Percentiles rank a stretch among this genome's conserved stretches.
These are phyloP conservation scores for Pholiota conissans DNA, from an alignment of 768 basidiomycete species.

Conservation along the genomic window DNA sequence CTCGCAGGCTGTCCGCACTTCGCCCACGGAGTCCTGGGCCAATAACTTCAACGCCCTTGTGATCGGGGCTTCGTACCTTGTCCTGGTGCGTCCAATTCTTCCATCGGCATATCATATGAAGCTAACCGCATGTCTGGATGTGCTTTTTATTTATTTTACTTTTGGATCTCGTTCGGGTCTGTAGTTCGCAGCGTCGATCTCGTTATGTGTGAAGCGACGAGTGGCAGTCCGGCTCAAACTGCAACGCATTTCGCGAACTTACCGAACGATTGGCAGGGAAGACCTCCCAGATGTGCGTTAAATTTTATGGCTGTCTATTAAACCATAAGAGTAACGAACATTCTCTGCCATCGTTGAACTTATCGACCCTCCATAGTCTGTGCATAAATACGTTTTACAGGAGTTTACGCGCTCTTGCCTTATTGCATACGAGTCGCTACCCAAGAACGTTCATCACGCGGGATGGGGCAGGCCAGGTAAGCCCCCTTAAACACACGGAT, in stretches of 20 bases:
- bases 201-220: constrained; percentile 67
- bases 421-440: constrained; percentile 69
- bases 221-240: constrained; percentile 65
- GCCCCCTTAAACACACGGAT: neutral
- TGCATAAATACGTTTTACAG: constrained; percentile 66
- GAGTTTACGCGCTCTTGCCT: constrained; percentile 78
- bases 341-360: neutral
- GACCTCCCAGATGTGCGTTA: constrained; percentile 61
- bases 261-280: constrained; percentile 46
- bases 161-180: too few relatives aligned
- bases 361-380: constrained; percentile 42
- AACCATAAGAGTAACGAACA: neutral
- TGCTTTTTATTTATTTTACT: neutral
- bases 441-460: constrained; percentile 62
- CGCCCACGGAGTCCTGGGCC: constrained; percentile 51
- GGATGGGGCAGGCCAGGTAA: constrained; percentile 78
- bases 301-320: neutral
- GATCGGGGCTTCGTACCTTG: constrained; percentile 68
- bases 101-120: too few relatives aligned
- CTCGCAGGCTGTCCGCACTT: constrained; percentile 70
- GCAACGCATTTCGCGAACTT: constrained; percentile 65
- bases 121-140: too few relatives aligned
- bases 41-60: constrained; percentile 69
- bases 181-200: constrained; percentile 57
- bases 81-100: constrained; percentile 59